Percentiles rank a stretch among this genome's conserved stretches.
Conservation (phyloP, 495 filamentous ascomycete genomes). For the Penicillium soppii region DNA sequence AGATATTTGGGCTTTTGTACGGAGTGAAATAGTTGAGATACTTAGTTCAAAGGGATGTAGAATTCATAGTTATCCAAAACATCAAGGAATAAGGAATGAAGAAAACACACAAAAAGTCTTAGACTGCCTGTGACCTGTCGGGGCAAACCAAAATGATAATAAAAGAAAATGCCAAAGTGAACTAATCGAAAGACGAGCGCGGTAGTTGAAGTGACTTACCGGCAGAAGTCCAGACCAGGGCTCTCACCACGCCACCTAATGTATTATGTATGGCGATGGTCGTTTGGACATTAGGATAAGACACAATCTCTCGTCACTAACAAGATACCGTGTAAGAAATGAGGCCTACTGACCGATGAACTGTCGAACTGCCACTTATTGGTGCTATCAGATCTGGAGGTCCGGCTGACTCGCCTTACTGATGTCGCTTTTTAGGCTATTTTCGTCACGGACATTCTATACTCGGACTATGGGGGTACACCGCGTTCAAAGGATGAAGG, state of each 20-base stretch:
- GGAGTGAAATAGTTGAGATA: no score
- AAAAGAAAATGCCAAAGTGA: background rate
- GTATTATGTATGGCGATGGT: constrained; percentile 10
- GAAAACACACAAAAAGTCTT: background rate
- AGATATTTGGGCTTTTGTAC: no score
- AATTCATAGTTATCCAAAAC: background rate
- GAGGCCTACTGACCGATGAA: constrained; percentile 30
- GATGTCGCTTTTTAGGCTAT: constrained; percentile 23
- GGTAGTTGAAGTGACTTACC: constrained; percentile 5
- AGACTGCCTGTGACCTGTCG: constrained; percentile 13
- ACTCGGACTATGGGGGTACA: constrained; percentile 1
- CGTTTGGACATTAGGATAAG: constrained; percentile 13
- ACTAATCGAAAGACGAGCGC: constrained; percentile 1
- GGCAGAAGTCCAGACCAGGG: constrained; percentile 4
- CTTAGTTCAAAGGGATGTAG: background rate
- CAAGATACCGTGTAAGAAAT: background rate
- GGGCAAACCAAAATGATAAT: background rate
- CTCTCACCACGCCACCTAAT: constrained; percentile 10
- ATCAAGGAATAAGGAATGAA: background rate
- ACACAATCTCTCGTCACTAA: constrained; percentile 8
- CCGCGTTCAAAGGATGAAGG: constrained; percentile 2
- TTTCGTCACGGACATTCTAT: constrained; percentile 20
- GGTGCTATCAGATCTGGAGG: constrained; percentile 12
- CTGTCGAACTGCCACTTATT: constrained; percentile 23
- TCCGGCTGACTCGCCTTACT: constrained; percentile 25